phyloP scores from a whole-genome alignment of 306 rosid species.

The Vigna trinervia region DNA sequence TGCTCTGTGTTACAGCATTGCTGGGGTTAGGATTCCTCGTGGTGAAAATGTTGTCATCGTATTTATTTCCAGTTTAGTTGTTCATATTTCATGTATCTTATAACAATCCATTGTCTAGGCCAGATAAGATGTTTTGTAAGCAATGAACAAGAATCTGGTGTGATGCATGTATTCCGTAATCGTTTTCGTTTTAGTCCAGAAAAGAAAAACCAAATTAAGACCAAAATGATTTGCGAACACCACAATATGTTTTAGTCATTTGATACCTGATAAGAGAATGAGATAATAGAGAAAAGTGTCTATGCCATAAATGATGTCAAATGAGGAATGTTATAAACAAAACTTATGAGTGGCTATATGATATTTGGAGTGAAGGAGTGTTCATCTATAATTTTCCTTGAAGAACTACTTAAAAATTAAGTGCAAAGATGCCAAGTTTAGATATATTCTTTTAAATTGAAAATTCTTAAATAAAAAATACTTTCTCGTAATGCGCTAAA shows the following conservation, averaged over 20 bases:
- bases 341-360: neutral
- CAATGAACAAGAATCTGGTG: neutral
- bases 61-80: neutral
- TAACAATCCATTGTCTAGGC: neutral
- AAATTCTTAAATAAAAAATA: neutral
- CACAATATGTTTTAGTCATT: no score
- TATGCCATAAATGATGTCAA: no score
- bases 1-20: neutral
- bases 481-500: neutral
- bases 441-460: neutral
- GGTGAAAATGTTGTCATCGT: neutral
- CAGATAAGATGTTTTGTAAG: neutral
- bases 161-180: neutral
- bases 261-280: neutral
- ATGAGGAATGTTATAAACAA: no score
- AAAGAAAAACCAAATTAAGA: neutral
- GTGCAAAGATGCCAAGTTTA: neutral
- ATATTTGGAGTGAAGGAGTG: neutral
- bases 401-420: neutral
- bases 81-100: neutral
- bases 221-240: no score
- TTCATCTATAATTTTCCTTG: neutral
- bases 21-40: neutral
- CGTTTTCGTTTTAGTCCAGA: neutral
- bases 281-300: neutral